phyloP scores from a whole-genome alignment of 257 asterid species.

The Nicotiana attenuata region DNA sequence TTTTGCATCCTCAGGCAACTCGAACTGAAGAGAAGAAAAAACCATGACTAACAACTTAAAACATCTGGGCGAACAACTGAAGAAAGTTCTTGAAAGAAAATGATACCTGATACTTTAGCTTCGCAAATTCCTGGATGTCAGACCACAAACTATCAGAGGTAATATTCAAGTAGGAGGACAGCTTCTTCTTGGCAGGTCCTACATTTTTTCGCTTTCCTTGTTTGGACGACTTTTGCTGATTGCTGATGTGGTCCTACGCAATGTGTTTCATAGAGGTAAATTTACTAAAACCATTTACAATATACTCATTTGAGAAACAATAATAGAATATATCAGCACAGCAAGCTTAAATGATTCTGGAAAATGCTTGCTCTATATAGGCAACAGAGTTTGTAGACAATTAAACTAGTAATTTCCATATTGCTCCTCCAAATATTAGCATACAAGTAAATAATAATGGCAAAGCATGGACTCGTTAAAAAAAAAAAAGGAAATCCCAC shows the following conservation, averaged over 20 bases:
- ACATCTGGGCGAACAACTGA: neutral
- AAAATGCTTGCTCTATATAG: neutral
- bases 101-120: conserved; percentile 77
- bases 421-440: neutral
- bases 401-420: neutral
- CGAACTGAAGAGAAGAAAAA: conserved; percentile 48
- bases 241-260: conserved; percentile 52
- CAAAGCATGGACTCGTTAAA: neutral
- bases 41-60: neutral
- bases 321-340: neutral
- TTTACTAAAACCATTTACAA: neutral
- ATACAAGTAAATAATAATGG: neutral
- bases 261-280: neutral
- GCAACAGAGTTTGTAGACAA: neutral
- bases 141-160: conserved; percentile 81
- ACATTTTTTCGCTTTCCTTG: conserved; percentile 46
- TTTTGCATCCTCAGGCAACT: conserved; percentile 63
- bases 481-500: neutral
- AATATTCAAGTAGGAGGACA: conserved; percentile 42
- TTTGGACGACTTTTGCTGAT: conserved; percentile 41
- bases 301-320: neutral
- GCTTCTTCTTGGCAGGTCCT: conserved; percentile 49
- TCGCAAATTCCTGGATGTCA: conserved; percentile 75
- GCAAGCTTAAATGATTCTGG: neutral
- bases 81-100: conserved; percentile 6